Percentiles rank a stretch among this genome's conserved stretches.
Evolutionary conservation across 345 rosid species (phyloP).

Genomic region (Erucastrum elatum): DNA sequence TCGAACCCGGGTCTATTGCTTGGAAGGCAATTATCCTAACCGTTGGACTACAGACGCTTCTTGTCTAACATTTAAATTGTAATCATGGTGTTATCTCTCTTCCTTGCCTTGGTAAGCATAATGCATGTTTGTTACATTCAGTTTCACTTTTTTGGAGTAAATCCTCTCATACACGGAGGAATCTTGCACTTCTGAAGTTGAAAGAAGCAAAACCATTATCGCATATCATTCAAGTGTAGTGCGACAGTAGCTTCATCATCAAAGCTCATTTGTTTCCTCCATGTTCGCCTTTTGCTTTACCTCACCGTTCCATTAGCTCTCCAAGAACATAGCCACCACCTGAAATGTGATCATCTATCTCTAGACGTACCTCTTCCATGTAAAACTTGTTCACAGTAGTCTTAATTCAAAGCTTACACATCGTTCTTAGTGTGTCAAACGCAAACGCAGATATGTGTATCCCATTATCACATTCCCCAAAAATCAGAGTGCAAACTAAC

Average conservation of each 20-base stretch:
- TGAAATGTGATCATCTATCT: slow-evolving; percentile 19
- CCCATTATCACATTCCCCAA: neutral
- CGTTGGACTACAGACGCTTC: slow-evolving; percentile 82
- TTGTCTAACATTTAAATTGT: neutral
- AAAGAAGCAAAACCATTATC: neutral
- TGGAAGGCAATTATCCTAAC: slow-evolving; percentile 94
- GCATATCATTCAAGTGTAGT: neutral
- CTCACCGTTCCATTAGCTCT: slow-evolving; percentile 14
- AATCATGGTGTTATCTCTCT: neutral
- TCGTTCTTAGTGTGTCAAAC: neutral
- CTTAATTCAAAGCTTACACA: slow-evolving; percentile 12
- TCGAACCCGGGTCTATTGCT: slow-evolving; percentile 92
- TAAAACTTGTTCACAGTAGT: slow-evolving; percentile 1
- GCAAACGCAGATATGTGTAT: neutral
- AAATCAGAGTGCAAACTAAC: neutral
- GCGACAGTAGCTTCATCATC: neutral
- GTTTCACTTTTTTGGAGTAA: neutral
- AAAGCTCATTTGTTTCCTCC: neutral
- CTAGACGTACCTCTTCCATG: slow-evolving; percentile 11
- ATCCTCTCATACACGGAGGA: neutral
- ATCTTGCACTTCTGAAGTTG: neutral
- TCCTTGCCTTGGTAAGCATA: neutral
- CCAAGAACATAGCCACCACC: slow-evolving; percentile 6
- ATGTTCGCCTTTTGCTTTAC: neutral
- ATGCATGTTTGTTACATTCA: neutral